A percentile compares a stretch with the other conserved stretches of the same genome.
Conservation (phyloP, 2,329 filamentous ascomycete species). For the Exophiala sp. region DNA sequence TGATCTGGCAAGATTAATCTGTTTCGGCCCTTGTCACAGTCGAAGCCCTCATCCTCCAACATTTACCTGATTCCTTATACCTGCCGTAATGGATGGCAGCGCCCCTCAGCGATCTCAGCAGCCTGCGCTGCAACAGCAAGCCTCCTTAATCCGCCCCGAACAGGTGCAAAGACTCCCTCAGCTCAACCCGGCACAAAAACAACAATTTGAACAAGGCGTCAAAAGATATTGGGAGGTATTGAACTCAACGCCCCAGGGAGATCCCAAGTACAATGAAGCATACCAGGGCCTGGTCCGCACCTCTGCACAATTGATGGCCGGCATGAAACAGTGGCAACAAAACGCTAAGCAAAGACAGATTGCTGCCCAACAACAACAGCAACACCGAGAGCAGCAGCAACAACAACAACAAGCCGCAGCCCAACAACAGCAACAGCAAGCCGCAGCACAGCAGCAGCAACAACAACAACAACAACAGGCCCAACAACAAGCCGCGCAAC, state of each 20-base stretch:
- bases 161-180: conserved; percentile 53
- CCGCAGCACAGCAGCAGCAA: not conserved
- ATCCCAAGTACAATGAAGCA: conserved; percentile 48
- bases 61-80: not conserved
- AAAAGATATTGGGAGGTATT: conserved; percentile 53
- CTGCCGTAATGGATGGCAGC: conserved; percentile 10
- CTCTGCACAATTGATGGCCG: conserved; percentile 51
- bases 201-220: conserved; percentile 53
- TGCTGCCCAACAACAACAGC: conserved; percentile 11
- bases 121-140: conserved; percentile 36
- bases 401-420: conserved; percentile 12
- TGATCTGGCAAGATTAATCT: not conserved
- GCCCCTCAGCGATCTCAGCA: conserved; percentile 11
- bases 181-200: conserved; percentile 54
- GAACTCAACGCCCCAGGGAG: conserved; percentile 48
- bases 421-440: conserved; percentile 29
- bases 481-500: conserved; percentile 2
- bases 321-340: conserved; percentile 47
- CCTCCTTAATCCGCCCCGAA: conserved; percentile 50
- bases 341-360: conserved; percentile 31
- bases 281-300: conserved; percentile 51
- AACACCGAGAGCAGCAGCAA: conserved; percentile 9
- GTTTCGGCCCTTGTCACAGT: not conserved
- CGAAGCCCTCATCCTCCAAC: not conserved
- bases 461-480: conserved; percentile 4